These are phyloP conservation scores for Wickerhamiella parazyma DNA, from an alignment of 805 yeast genomes.

Conservation along the genomic window DNA sequence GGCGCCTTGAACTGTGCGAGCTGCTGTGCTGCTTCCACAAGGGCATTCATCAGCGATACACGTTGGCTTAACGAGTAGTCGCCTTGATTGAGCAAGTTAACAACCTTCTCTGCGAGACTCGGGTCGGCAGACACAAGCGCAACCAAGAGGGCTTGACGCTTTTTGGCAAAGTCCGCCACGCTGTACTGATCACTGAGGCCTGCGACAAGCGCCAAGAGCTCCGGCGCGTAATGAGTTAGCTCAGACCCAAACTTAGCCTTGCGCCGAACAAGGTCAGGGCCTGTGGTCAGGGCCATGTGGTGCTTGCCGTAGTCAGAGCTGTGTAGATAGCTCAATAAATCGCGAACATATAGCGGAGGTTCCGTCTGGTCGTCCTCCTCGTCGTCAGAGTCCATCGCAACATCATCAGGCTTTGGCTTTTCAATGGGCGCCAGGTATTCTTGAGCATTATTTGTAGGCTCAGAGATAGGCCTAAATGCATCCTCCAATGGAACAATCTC, in stretches of 20 bases:
- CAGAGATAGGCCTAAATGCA: neutral
- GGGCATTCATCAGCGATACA: slow-evolving; percentile 48
- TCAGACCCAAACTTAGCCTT: slow-evolving; percentile 51
- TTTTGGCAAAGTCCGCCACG: slow-evolving; percentile 46
- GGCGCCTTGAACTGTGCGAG: slow-evolving; percentile 42
- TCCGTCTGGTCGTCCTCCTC: slow-evolving; percentile 28
- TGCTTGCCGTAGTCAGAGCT: slow-evolving; percentile 35
- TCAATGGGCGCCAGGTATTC: slow-evolving; percentile 5
- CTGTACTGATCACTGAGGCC: slow-evolving; percentile 46
- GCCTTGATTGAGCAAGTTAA: slow-evolving; percentile 42
- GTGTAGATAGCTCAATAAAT: slow-evolving; percentile 44
- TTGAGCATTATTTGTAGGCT: neutral
- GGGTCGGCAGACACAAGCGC: slow-evolving; percentile 50
- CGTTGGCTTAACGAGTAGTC: slow-evolving; percentile 77
- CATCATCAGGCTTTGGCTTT: slow-evolving; percentile 12
- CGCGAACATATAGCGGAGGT: slow-evolving; percentile 50
- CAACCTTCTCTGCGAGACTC: slow-evolving; percentile 28
- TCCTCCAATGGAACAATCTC: slow-evolving; percentile 7
- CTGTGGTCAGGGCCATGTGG: slow-evolving; percentile 37
- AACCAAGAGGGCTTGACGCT: slow-evolving; percentile 49
- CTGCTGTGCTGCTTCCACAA: slow-evolving; percentile 63
- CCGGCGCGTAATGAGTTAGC: slow-evolving; percentile 42
- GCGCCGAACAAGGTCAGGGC: slow-evolving; percentile 49
- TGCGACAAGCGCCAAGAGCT: slow-evolving; percentile 37
- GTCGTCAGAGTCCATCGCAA: slow-evolving; percentile 19